Percentiles rank a stretch among this genome's conserved stretches.
phyloP scores from a whole-genome alignment of 2,329 filamentous ascomycete species.

The Xylaria sp. region DNA sequence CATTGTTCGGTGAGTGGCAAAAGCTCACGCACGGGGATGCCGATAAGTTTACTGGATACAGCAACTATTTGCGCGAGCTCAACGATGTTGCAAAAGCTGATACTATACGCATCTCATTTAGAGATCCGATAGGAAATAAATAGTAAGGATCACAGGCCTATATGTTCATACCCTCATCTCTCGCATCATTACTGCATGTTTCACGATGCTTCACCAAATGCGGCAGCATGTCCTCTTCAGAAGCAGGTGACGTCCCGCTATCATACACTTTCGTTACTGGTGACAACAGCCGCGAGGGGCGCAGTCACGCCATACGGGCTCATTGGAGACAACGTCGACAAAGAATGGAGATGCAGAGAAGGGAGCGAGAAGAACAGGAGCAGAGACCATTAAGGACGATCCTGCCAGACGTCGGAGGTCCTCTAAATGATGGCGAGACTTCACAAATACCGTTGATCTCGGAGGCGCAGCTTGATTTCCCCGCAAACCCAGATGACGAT shows the following conservation, averaged over 20 bases:
- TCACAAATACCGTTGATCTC: not conserved
- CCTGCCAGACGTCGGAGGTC: not conserved
- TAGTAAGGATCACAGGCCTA: too few species aligned
- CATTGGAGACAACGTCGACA: conserved; percentile 32
- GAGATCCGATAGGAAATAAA: not conserved
- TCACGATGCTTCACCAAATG: not conserved
- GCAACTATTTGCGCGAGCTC: not conserved
- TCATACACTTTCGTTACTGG: conserved; percentile 27
- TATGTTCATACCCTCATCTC: not conserved
- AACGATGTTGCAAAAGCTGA: too few species aligned
- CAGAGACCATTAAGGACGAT: conserved; percentile 19
- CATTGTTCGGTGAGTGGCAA: conserved; percentile 12
- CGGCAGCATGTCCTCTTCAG: conserved; percentile 17
- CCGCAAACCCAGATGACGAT: not conserved
- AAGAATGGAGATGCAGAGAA: conserved; percentile 22
- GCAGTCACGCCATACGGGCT: conserved; percentile 29
- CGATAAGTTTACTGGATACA: not conserved
- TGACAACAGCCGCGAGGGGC: conserved; percentile 23
- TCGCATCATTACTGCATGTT: not conserved
- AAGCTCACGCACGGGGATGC: not conserved
- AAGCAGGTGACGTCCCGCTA: conserved; percentile 18
- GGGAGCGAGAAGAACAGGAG: conserved; percentile 26
- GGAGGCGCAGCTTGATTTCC: not conserved
- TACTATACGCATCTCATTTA: not conserved
- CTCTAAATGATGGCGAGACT: not conserved